These are phyloP conservation scores for Oidiodendron maius DNA, from an alignment of 495 filamentous ascomycete species.

Conservation along the genomic window DNA sequence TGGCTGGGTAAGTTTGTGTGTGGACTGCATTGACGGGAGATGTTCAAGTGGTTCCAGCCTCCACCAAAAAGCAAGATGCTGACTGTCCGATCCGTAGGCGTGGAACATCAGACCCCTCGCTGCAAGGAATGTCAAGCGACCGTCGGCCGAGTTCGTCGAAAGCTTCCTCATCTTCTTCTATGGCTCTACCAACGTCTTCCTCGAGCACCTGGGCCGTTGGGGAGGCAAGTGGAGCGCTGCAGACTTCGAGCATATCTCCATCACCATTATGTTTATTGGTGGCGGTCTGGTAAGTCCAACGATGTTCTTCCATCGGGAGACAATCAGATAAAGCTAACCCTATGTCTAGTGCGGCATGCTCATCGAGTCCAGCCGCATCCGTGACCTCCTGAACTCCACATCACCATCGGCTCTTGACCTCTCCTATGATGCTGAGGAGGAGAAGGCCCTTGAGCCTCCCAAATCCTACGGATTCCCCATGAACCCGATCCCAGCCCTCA, in stretches of 20 bases:
- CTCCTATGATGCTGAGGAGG: slow-evolving; percentile 17
- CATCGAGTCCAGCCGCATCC: slow-evolving; percentile 70
- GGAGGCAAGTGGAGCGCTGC: slow-evolving; percentile 65
- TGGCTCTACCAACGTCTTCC: slow-evolving; percentile 82
- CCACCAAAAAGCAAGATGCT: too few species aligned
- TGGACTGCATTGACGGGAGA: too few species aligned
- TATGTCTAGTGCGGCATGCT: slow-evolving; percentile 77
- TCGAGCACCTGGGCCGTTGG: slow-evolving; percentile 77
- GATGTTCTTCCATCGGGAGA: neutral
- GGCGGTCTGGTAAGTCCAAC: slow-evolving; percentile 69
- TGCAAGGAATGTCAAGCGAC: slow-evolving; percentile 49
- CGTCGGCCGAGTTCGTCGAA: slow-evolving; percentile 83
- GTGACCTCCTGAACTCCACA: slow-evolving; percentile 64
- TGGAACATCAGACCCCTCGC: slow-evolving; percentile 79
- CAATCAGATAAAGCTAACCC: slow-evolving; percentile 11
- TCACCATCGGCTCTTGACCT: slow-evolving; percentile 34
- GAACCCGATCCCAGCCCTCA: slow-evolving; percentile 84
- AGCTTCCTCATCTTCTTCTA: slow-evolving; percentile 85
- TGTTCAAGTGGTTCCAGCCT: slow-evolving; percentile 15
- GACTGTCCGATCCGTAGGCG: too few species aligned
- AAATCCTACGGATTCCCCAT: slow-evolving; percentile 68
- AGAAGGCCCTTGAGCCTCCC: slow-evolving; percentile 33
- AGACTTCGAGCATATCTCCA: slow-evolving; percentile 90
- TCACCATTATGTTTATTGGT: slow-evolving; percentile 90
- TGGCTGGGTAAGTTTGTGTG: slow-evolving; percentile 76